Base-by-base conservation (phyloP, 2,329 filamentous ascomycete genomes). In the Hymenoscyphus albidus region DNA sequence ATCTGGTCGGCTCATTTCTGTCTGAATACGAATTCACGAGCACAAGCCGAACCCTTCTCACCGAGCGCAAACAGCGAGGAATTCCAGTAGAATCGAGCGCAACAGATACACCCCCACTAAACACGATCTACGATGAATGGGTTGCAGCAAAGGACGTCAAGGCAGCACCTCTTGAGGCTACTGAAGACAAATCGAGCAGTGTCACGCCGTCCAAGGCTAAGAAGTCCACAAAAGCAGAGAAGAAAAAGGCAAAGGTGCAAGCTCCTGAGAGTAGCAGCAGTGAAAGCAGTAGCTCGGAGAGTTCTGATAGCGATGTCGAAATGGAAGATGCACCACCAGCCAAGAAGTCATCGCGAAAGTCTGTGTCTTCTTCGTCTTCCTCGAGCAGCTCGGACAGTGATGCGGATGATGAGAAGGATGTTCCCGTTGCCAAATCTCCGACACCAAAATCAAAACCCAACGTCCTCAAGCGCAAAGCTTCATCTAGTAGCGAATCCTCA, bases 1-100 rank as follows among this genome's bases (percentile, higher is more conserved):
- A 87, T 66, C 79, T 91, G 16, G 82, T 93, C 71, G 85, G 86
- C 67, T 77, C 78, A 27, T 93, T 92, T 76, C 81, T 93, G 59
- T 81, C 82, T 54, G 82, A 88, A 57, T 82, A 89, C 75, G 83
- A 85, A n/a, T 89, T 91, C 71, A 76, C 81, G 58, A 80, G 81
- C 65, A 85, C 89, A 57, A 84, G 83, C 72, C 79, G 81, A 65
- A 83, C 85, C 5, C 88, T 92, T 72, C 80, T 81, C 70, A 85
- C 87, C 74, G 86, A 92, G 73, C 80, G 82, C 78, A 74, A 81
- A 79, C 76, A 66, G n/a, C 69, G 73, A 65, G 72, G 70, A 51
- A 67, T 68, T 16, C 66, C 63, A 69, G 59, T 63, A 27, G 82
- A 82, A 68, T 81, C 80, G 60, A 83, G 80, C 80, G n/a, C 44